Evolutionary conservation across 2,329 filamentous ascomycete genomes (phyloP).

Genomic region (Colletotrichum chrysophilum): DNA sequence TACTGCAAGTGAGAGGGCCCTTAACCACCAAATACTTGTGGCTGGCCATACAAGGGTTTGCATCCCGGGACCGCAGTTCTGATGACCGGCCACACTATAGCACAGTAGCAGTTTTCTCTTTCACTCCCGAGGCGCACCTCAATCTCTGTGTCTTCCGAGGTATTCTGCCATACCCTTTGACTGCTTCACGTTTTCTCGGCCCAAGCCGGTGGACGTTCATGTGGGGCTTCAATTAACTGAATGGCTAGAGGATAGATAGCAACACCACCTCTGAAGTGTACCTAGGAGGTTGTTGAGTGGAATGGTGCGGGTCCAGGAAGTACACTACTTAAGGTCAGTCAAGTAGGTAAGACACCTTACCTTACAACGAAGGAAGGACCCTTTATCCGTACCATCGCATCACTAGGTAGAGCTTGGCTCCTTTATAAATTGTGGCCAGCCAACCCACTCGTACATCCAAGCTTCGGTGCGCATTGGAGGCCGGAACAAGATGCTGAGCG

Average conservation of each 20-base stretch:
- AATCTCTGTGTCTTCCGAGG: background rate
- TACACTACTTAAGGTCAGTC: too few relatives aligned
- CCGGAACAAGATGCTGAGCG: background rate
- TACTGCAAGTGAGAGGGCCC: too few relatives aligned
- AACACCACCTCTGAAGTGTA: too few relatives aligned
- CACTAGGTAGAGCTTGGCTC: background rate
- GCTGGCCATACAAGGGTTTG: background rate
- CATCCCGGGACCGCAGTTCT: background rate
- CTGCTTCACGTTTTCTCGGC: background rate
- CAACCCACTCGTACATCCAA: background rate
- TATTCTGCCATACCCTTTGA: background rate
- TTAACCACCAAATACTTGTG: background rate
- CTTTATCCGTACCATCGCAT: background rate
- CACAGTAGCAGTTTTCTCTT: background rate
- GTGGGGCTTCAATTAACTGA: background rate
- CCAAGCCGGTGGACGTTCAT: background rate
- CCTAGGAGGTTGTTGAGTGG: background rate
- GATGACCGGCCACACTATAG: background rate
- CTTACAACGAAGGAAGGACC: background rate
- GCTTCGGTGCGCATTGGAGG: background rate
- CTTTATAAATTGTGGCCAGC: background rate
- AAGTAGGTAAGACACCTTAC: too few relatives aligned
- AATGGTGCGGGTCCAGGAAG: background rate
- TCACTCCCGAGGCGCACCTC: background rate
- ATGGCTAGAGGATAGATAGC: background rate